Evolutionary conservation across 768 basidiomycete species (phyloP), one percentile per base, ranked within the genome.

Genomic region (Saitozyma sp.): DNA sequence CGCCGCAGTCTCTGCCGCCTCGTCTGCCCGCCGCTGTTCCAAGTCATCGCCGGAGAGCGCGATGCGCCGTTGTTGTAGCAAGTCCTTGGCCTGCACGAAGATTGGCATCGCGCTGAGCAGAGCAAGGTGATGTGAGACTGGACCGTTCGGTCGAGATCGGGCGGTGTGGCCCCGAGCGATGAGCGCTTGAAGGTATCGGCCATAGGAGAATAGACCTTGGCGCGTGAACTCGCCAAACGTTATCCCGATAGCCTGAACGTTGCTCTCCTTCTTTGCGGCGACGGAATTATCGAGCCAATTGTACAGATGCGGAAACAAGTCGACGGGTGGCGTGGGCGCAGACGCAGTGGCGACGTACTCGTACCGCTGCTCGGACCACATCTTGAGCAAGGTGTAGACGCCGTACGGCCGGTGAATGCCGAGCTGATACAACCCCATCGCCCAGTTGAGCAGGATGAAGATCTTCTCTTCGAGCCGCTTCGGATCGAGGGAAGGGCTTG

Each of bases 161-260:
- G 67, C 73, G 2, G 69, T 73, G 19, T 67, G 59, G 16, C 76
- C 76, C 39, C 60, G 58, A 4, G 74, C 67, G n/a, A 77, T 73
- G 9, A 75, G 68, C 6, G 61, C 62, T 42, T 70, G 69, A n/a
- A 77, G 65, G 54, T 77, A 77, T 50, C 66, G 66, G 6, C 71
- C 67, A 50, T 73, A 74, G 1, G 76, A 77, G 54, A 75, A 77
- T 39, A 71, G 50, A 1, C 74, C 76, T 42, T 63, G 61, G 41
- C 76, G 57, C 9, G 70, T 77, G 37, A 75, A 62, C 50, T 77
- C 76, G 41, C 76, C 76, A 63, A 68, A 68, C 3, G 70, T 72
- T 56, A 71, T 68, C 6, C 73, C 76, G 42, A 77, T 70, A 20
- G 71, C 74, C 41, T 59, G 59, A n/a, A 66, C 54, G 46, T 75